Percentiles rank a stretch among this genome's conserved stretches.
Conservation (phyloP, 2,329 filamentous ascomycete species). For the Moelleriella libera region DNA sequence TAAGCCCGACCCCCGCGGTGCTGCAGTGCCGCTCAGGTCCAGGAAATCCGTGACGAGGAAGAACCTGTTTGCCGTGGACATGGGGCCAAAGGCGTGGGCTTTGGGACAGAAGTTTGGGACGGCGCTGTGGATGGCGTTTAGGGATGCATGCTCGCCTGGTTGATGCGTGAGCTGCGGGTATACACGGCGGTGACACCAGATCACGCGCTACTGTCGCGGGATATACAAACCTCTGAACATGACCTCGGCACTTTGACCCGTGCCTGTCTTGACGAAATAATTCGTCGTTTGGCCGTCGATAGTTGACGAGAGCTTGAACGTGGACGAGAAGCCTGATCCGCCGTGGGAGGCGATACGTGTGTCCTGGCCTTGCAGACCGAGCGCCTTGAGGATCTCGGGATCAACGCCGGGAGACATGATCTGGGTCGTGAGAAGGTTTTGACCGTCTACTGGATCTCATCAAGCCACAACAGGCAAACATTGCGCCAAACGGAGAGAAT, state of each 20-base stretch:
- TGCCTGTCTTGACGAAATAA: constrained; percentile 63
- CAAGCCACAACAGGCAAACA: too few relatives aligned
- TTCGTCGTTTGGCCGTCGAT: constrained; percentile 32
- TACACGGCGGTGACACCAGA: too few relatives aligned
- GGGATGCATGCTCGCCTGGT: constrained; percentile 64
- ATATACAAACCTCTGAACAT: constrained; percentile 52
- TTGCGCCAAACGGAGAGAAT: background rate
- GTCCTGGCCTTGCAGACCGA: constrained; percentile 39
- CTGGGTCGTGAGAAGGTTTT: too few relatives aligned
- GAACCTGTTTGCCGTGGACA: constrained; percentile 32
- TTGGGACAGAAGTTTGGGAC: constrained; percentile 66
- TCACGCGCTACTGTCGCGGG: too few relatives aligned
- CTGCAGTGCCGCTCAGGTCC: constrained; percentile 36
- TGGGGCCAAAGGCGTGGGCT: constrained; percentile 57
- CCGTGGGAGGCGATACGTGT: constrained; percentile 47
- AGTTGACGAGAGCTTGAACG: constrained; percentile 39
- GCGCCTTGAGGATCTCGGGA: constrained; percentile 43
- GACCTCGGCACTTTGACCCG: constrained; percentile 39
- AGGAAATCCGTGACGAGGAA: constrained; percentile 72
- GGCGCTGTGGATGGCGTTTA: constrained; percentile 62
- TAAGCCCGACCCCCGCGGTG: constrained; percentile 27
- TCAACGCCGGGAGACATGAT: constrained; percentile 39
- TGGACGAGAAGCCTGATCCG: constrained; percentile 54
- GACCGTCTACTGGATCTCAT: too few relatives aligned
- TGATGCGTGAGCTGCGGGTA: too few relatives aligned